Evolutionary conservation across 768 basidiomycete genomes (phyloP).

Genomic region (Asterophora parasitica): DNA sequence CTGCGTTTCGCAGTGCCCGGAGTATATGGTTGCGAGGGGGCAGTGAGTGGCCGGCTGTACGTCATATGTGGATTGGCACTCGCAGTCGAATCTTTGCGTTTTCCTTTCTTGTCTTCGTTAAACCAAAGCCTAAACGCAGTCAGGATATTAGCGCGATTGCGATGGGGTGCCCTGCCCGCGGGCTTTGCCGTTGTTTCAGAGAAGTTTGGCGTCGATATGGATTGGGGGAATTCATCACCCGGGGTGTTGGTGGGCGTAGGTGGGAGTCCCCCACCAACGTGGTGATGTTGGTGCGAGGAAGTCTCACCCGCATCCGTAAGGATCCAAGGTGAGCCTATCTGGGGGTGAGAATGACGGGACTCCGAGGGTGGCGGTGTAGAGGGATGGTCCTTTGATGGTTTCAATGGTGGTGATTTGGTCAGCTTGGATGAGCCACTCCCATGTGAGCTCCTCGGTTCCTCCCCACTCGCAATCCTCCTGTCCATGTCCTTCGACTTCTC

Average conservation of each 20-base stretch:
- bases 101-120: conserved; percentile 85
- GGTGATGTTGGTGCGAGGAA: conserved; percentile 25
- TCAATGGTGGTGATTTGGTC: conserved; percentile 66
- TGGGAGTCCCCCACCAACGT: conserved; percentile 13
- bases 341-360: conserved; percentile 30
- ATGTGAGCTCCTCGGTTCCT: conserved; percentile 63
- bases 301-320: conserved; percentile 44
- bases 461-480: conserved; percentile 37
- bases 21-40: conserved; percentile 14
- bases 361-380: conserved; percentile 50
- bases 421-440: conserved; percentile 60
- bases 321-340: conserved; percentile 72
- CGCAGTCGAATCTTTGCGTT: conserved; percentile 53
- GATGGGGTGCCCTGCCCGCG: conserved; percentile 27
- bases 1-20: conserved; percentile 45
- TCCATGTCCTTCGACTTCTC: conserved; percentile 42
- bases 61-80: conserved; percentile 24
- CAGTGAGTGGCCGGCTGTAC: conserved; percentile 17
- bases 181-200: conserved; percentile 20
- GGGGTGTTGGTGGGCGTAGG: conserved; percentile 49
- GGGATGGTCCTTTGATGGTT: conserved; percentile 39
- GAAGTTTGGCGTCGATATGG: conserved; percentile 42
- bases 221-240: conserved; percentile 40
- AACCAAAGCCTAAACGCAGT: conserved; percentile 90
- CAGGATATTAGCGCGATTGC: conserved; percentile 76